Conservation (phyloP, 371 early-diverging fungal species). For the Mucor indicus region DNA sequence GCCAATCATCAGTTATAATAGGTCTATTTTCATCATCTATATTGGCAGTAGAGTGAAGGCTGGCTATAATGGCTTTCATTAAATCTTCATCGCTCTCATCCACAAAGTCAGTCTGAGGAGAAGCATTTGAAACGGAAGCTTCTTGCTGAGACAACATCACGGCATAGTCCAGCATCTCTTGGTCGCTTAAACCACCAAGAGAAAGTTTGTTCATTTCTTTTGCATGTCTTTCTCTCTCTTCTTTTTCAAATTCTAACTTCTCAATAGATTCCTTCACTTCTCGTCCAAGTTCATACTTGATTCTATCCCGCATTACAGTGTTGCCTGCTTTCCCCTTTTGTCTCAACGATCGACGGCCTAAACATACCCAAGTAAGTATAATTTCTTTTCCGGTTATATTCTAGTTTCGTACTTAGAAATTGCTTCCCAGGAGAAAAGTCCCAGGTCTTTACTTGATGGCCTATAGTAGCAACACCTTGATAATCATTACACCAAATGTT, state of each 20-base stretch:
- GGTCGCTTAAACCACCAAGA: constrained; percentile 41
- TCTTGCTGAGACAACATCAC: constrained; percentile 44
- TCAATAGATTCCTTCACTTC: constrained; percentile 40
- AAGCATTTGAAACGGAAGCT: constrained; percentile 1
- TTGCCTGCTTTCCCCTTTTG: constrained; percentile 21
- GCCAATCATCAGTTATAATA: constrained; percentile 4
- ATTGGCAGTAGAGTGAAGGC: constrained; percentile 17
- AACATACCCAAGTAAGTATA: neutral
- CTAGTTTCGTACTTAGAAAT: constrained; percentile 4
- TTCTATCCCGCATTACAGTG: constrained; percentile 14
- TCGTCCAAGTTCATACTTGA: constrained; percentile 36
- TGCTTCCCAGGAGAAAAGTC: constrained; percentile 46
- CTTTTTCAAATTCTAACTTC: constrained; percentile 28
- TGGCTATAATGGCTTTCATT: constrained; percentile 44
- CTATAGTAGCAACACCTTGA: constrained; percentile 43
- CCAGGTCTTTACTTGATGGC: constrained; percentile 47
- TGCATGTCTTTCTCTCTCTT: constrained; percentile 24
- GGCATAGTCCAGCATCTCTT: constrained; percentile 49
- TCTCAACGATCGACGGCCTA: constrained; percentile 16
- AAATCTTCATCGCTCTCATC: constrained; percentile 42
- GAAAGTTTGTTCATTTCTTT: constrained; percentile 29
- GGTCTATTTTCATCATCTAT: neutral
- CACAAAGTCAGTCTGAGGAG: constrained; percentile 11
- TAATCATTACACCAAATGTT: constrained; percentile 45
- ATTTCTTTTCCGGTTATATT: constrained; percentile 5